Conservation (phyloP, 139 green algal genomes). For the Picochlorum sp. region DNA sequence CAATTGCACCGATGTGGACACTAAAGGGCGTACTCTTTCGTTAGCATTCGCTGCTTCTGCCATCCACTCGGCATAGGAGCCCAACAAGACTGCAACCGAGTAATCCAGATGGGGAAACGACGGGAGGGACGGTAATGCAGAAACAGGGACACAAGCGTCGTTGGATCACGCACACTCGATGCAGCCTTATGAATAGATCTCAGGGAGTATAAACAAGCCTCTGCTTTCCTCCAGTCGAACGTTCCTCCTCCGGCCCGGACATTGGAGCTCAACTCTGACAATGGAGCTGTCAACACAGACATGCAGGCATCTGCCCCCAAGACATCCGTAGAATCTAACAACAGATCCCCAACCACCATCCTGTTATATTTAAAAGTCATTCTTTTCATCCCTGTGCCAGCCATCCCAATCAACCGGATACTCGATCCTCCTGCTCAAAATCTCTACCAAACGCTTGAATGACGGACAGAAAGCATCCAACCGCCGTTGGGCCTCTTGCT, state of each 20-base stretch:
- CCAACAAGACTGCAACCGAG: constrained; percentile 46
- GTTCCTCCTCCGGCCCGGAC: constrained; percentile 1
- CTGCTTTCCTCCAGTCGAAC: constrained; percentile 64
- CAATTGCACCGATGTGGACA: not conserved
- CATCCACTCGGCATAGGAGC: constrained; percentile 48
- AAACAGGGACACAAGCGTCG: constrained; percentile 46
- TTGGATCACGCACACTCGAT: constrained; percentile 33
- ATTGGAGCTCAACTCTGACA: constrained; percentile 28
- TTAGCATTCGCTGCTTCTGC: constrained; percentile 17
- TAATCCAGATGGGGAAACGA: constrained; percentile 36
- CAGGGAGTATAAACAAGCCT: constrained; percentile 67
- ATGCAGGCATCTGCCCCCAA: constrained; percentile 41
- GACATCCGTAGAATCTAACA: constrained; percentile 56
- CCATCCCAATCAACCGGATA: constrained; percentile 35
- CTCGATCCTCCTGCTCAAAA: constrained; percentile 47
- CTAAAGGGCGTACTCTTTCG: not conserved
- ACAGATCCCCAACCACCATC: constrained; percentile 49
- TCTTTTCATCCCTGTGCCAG: constrained; percentile 51
- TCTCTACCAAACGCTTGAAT: constrained; percentile 59
- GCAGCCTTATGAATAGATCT: constrained; percentile 41
- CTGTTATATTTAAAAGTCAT: constrained; percentile 57
- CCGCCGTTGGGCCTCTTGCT: constrained; percentile 34
- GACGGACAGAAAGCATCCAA: constrained; percentile 53
- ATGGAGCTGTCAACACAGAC: constrained; percentile 48
- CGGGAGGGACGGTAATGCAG: constrained; percentile 48